Percentiles rank a stretch among this genome's conserved stretches.
Conservation (phyloP, 1,139 yeast genomes). For the Pichia sp. region DNA sequence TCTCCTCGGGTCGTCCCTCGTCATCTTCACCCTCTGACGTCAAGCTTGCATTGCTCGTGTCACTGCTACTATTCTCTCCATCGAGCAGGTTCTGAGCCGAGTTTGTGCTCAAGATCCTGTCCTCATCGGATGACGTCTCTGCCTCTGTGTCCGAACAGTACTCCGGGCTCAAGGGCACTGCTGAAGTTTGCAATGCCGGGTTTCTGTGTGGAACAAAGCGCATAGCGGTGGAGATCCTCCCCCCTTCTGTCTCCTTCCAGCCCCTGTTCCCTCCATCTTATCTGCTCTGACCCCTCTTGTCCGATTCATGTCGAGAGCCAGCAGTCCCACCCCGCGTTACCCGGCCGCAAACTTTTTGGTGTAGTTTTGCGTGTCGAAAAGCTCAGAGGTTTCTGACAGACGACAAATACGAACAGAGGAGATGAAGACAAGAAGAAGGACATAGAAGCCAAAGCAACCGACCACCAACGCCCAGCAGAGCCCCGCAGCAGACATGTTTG, state of each 20-base stretch:
- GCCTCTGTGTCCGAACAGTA: constrained; percentile 30
- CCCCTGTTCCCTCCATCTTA: background rate
- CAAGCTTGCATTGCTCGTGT: background rate
- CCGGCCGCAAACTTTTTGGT: no score
- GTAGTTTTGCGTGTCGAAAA: no score
- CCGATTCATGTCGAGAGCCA: no score
- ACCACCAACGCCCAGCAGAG: no score
- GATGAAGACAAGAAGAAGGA: background rate
- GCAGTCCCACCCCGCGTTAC: no score
- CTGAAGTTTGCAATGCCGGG: constrained; percentile 20
- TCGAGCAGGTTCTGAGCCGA: background rate
- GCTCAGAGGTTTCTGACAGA: no score
- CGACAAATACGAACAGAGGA: no score
- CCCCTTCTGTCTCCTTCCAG: background rate
- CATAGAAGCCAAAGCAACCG: background rate
- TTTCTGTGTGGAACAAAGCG: constrained; percentile 31
- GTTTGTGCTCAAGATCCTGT: background rate
- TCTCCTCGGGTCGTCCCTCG: constrained; percentile 4
- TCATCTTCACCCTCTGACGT: background rate
- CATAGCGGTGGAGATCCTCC: constrained; percentile 18
- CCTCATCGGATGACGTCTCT: no score
- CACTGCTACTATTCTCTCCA: background rate
- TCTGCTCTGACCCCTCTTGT: no score
- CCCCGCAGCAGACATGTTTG: background rate
- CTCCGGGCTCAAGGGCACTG: constrained; percentile 22